Conservation (phyloP, 179 eudicot species). For the Vitellaria paradoxa region DNA sequence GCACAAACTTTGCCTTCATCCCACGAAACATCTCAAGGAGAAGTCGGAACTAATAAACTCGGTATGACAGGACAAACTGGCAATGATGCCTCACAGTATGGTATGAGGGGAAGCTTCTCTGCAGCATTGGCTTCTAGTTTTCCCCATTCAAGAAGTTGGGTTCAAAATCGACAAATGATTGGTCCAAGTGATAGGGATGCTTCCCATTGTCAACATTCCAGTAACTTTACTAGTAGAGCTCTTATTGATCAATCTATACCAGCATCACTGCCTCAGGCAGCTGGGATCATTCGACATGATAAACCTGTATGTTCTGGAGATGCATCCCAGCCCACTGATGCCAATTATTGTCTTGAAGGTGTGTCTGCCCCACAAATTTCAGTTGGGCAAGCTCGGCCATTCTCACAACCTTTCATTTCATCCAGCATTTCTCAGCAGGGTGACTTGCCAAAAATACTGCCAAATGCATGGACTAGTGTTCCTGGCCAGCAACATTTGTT, state of each 20-base stretch:
- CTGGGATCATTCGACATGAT: too few relatives aligned
- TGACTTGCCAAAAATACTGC: slow-evolving; percentile 28
- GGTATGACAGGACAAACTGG: slow-evolving; percentile 29
- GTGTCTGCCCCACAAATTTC: slow-evolving; percentile 30
- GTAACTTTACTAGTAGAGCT: slow-evolving; percentile 20
- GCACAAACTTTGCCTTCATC: slow-evolving; percentile 39
- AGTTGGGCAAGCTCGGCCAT: slow-evolving; percentile 20
- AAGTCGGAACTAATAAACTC: slow-evolving; percentile 30
- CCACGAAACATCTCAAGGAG: slow-evolving; percentile 32
- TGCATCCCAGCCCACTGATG: slow-evolving; percentile 17
- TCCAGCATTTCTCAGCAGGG: slow-evolving; percentile 43
- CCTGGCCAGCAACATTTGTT: slow-evolving; percentile 37
- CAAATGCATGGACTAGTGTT: slow-evolving; percentile 32
- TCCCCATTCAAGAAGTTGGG: slow-evolving; percentile 35
- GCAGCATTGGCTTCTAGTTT: slow-evolving; percentile 42
- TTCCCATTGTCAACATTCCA: slow-evolving; percentile 30
- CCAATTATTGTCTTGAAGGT: slow-evolving; percentile 30
- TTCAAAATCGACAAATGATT: slow-evolving; percentile 42
- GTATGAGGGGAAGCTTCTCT: slow-evolving; percentile 37
- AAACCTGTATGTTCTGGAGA: slow-evolving; percentile 32
- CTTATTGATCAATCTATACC: slow-evolving; percentile 20
- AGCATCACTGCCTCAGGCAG: not conserved
- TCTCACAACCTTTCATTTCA: slow-evolving; percentile 27
- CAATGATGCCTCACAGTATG: slow-evolving; percentile 27
- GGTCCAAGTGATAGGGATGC: slow-evolving; percentile 28